phyloP scores from a whole-genome alignment of 306 rosid species.

The Cicer chorassanicum region DNA sequence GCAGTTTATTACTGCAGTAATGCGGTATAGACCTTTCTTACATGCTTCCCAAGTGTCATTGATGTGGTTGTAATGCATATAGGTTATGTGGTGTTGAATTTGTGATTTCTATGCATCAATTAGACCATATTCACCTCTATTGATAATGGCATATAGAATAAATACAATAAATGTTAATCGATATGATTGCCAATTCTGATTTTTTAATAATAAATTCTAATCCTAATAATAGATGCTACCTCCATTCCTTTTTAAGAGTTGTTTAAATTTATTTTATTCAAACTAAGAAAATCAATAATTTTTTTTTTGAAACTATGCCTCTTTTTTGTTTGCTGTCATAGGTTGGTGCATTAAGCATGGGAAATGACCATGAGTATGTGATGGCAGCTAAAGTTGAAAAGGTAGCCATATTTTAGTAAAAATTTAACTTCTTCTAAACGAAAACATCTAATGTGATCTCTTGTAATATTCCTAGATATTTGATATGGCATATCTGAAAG shows the following conservation, averaged over 20 bases:
- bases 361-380: constrained; percentile 79
- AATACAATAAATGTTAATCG: not conserved
- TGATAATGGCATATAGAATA: not conserved
- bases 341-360: constrained; percentile 90
- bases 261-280: too few species aligned
- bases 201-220: not conserved
- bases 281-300: too few species aligned
- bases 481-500: constrained; percentile 85
- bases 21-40: constrained; percentile 73
- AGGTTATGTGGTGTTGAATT: constrained; percentile 19
- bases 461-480: constrained; percentile 62
- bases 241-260: too few species aligned
- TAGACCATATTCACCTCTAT: not conserved
- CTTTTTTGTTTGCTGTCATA: constrained; percentile 48
- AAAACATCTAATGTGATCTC: constrained; percentile 34
- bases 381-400: constrained; percentile 89
- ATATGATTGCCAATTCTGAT: not conserved
- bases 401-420: constrained; percentile 50
- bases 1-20: constrained; percentile 79
- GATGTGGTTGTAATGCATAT: constrained; percentile 30
- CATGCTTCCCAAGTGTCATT: constrained; percentile 34
- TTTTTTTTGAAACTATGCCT: not conserved
- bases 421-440: not conserved
- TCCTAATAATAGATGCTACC: too few species aligned
- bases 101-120: not conserved